Base-by-base conservation (phyloP, 1,139 yeast genomes). In the Debaryomyces psychrophilus region DNA sequence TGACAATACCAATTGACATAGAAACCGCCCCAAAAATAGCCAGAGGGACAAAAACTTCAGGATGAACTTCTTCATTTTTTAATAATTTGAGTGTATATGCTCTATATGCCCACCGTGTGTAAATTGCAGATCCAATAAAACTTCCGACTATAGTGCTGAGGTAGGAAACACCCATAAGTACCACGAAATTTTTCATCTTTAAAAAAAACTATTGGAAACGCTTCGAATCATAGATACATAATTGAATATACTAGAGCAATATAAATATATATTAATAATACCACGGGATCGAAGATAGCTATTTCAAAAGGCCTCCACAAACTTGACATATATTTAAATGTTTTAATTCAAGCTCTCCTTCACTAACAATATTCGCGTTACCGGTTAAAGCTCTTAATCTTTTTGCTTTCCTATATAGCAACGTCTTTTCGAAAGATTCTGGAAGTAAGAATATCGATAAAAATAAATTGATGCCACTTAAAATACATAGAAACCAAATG, bases 181-280 rank as follows among this genome's bases (percentile, higher is more conserved):
- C 67, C 36, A 69, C 54, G 60, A 83, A 82, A 42, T 69, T 59
- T 52, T 77, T 69, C 29, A 69, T 58, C 4, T 68, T 77, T 8
- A n/a, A 54, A 46, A 51, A 76, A 82, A 1, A 80, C 81, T 43
- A 82, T 69, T 7, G 88, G 87, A 60, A 79, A 77, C 0, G 82
- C 83, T 60, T 83, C 87, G 54, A 83, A 80, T 72, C 79, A 82
- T 42, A 82, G 65, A 57, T 82, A 83, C 58, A 79, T 60, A 28
- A 79, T 62, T 26, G 83, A 75, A 60, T 82, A 83, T 15, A 77
- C 69, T 56, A 83, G 62, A 2, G 85, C 76, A 53, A 78, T 65
- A 59, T 83, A 82, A 17, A 77, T 27, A 54, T 82, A 65, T 55
- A 76, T 66, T 61, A 73, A 54, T 60, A 83, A 46, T 48, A 75